A percentile compares a stretch with the other conserved stretches of the same genome.
Conservation (phyloP, 495 filamentous ascomycete species). For the Filosporella fistucella region DNA sequence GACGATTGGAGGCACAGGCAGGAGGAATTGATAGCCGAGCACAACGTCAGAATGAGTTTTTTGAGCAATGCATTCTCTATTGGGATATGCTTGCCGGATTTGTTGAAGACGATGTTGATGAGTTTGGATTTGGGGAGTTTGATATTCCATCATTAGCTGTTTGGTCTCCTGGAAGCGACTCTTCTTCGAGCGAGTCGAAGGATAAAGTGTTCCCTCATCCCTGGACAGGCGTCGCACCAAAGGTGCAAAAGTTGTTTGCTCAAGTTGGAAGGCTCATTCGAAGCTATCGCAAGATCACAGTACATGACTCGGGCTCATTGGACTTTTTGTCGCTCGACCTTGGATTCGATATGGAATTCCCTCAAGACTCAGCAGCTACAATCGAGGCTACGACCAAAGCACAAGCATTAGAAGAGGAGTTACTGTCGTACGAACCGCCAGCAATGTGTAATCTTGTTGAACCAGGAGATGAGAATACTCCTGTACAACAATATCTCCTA, state of each 20-base stretch:
- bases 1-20: constrained; percentile 13
- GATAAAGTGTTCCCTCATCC: constrained; percentile 42
- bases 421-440: constrained; percentile 44
- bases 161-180: not conserved
- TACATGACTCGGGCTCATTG: constrained; percentile 21
- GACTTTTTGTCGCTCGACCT: constrained; percentile 17
- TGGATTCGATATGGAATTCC: constrained; percentile 22
- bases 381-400: constrained; percentile 42
- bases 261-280: constrained; percentile 50
- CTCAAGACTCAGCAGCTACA: constrained; percentile 35
- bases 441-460: constrained; percentile 44
- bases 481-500: constrained; percentile 51
- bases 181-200: not conserved
- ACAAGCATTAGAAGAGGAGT: constrained; percentile 43
- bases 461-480: constrained; percentile 50
- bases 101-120: constrained; percentile 42
- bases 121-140: constrained; percentile 12
- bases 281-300: constrained; percentile 40
- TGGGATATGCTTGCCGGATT: constrained; percentile 59
- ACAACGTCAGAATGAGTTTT: constrained; percentile 47
- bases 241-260: constrained; percentile 48
- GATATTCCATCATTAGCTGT: not conserved
- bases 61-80: constrained; percentile 53
- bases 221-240: constrained; percentile 54
- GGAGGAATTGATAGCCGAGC: constrained; percentile 22